Evolutionary conservation across 2,329 filamentous ascomycete genomes (phyloP).

Genomic region (Ophiostoma ulmi): DNA sequence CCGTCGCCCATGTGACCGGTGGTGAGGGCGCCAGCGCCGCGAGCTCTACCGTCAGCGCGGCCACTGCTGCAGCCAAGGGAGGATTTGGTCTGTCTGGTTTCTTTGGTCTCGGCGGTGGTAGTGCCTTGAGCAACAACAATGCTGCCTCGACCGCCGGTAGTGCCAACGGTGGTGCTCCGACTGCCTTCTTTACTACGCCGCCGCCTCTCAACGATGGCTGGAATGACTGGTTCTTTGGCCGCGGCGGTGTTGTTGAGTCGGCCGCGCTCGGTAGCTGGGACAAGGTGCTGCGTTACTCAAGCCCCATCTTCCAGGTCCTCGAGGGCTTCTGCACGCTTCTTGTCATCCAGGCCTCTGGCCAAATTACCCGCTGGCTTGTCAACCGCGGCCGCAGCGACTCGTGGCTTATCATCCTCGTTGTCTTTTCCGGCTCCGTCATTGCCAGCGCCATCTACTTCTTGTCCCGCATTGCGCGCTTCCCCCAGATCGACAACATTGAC

Average conservation of each 20-base stretch:
- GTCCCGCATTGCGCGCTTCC: conserved; percentile 90
- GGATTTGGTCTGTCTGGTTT: conserved; percentile 21
- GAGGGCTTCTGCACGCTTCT: conserved; percentile 96
- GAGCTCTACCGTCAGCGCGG: conserved; percentile 12
- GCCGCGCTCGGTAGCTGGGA: conserved; percentile 84
- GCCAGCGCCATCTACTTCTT: conserved; percentile 94
- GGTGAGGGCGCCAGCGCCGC: conserved; percentile 12
- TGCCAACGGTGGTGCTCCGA: background rate
- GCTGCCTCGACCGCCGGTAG: background rate
- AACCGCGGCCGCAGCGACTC: conserved; percentile 90
- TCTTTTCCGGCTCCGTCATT: conserved; percentile 84
- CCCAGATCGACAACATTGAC: conserved; percentile 86
- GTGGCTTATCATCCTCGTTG: conserved; percentile 90
- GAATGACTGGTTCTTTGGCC: conserved; percentile 83
- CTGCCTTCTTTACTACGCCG: conserved; percentile 12
- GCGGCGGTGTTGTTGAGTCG: conserved; percentile 73
- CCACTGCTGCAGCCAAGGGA: background rate
- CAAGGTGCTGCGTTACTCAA: conserved; percentile 79
- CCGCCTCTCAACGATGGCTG: conserved; percentile 58
- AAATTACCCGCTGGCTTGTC: conserved; percentile 91
- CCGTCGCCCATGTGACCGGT: conserved; percentile 27
- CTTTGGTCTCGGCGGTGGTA: conserved; percentile 19
- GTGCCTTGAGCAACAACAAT: background rate
- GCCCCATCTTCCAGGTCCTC: conserved; percentile 85
- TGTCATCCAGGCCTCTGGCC: conserved; percentile 90